Evolutionary conservation across 1,139 yeast genomes (phyloP).

Genomic region (Hyphopichia khmerensis): DNA sequence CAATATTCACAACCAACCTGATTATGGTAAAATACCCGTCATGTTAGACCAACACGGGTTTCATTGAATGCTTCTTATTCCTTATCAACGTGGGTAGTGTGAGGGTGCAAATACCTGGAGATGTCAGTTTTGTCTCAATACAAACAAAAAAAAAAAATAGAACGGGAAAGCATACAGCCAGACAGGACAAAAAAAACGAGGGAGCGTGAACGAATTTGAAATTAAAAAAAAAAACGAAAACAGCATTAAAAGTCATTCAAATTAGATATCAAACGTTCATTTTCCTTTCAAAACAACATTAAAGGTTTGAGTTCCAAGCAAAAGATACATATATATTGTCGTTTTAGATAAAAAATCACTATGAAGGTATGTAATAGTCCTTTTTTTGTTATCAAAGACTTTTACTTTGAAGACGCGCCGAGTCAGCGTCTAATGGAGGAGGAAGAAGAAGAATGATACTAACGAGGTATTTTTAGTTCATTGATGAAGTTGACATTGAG

Average conservation of each 20-base stretch:
- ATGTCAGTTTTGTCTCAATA: neutral
- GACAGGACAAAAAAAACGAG: neutral
- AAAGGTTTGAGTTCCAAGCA: too few relatives aligned
- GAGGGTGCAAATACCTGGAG: neutral
- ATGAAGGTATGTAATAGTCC: constrained; percentile 18
- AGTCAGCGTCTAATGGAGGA: neutral
- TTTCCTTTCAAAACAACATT: neutral
- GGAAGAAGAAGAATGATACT: constrained; percentile 9
- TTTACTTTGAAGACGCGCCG: neutral
- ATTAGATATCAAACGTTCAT: neutral
- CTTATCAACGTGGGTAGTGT: constrained; percentile 1
- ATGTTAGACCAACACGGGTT: constrained; percentile 7
- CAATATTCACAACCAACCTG: constrained; percentile 2
- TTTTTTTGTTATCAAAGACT: too few relatives aligned
- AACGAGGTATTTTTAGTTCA: constrained; percentile 51
- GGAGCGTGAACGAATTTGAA: neutral
- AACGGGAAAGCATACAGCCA: neutral
- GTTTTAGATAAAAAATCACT: too few relatives aligned
- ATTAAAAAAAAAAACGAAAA: neutral
- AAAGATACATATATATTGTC: too few relatives aligned
- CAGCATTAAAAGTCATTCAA: neutral
- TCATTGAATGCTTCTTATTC: neutral
- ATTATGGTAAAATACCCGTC: constrained; percentile 11
- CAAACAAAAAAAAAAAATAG: neutral
- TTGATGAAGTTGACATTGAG: constrained; percentile 89